Percentiles rank a stretch among this genome's conserved stretches.
phyloP scores from a whole-genome alignment of 2,329 filamentous ascomycete genomes.

The Claviceps sp. region DNA sequence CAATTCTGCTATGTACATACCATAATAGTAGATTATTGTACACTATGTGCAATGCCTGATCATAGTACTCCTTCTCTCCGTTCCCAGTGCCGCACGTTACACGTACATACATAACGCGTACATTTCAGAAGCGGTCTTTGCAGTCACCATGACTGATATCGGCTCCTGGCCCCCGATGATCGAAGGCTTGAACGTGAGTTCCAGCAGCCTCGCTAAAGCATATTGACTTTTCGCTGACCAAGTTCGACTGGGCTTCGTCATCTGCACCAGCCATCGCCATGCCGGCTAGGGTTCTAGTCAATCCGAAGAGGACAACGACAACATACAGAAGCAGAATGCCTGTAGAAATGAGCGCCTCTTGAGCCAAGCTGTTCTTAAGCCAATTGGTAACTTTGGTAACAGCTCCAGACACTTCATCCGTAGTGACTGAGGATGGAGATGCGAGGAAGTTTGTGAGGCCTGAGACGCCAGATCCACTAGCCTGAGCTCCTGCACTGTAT shows the following conservation, averaged over 20 bases:
- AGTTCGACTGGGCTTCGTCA: slow-evolving; percentile 23
- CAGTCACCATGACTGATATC: neutral
- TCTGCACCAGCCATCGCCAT: slow-evolving; percentile 46
- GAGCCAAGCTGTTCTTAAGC: slow-evolving; percentile 53
- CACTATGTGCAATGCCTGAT: too few relatives aligned
- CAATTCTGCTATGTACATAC: too few relatives aligned
- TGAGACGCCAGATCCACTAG: slow-evolving; percentile 43
- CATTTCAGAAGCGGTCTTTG: neutral
- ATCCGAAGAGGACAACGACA: slow-evolving; percentile 60
- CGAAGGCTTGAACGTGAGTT: neutral
- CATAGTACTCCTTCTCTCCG: neutral
- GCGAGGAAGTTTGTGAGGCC: slow-evolving; percentile 60
- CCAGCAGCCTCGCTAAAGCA: neutral
- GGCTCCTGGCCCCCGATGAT: neutral
- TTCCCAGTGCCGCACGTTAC: too few relatives aligned
- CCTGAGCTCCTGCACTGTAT: slow-evolving; percentile 66
- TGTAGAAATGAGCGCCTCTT: slow-evolving; percentile 68
- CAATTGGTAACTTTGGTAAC: slow-evolving; percentile 56
- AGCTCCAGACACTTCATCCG: slow-evolving; percentile 69
- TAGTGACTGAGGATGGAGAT: slow-evolving; percentile 58
- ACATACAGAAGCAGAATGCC: slow-evolving; percentile 66
- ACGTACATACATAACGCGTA: neutral
- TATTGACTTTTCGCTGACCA: neutral
- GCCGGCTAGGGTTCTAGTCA: slow-evolving; percentile 50
- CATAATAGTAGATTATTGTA: too few relatives aligned